Evolutionary conservation across 1,139 yeast species (phyloP), one percentile per base, ranked within the genome.

Genomic region (Yamadazyma friedrichii): DNA sequence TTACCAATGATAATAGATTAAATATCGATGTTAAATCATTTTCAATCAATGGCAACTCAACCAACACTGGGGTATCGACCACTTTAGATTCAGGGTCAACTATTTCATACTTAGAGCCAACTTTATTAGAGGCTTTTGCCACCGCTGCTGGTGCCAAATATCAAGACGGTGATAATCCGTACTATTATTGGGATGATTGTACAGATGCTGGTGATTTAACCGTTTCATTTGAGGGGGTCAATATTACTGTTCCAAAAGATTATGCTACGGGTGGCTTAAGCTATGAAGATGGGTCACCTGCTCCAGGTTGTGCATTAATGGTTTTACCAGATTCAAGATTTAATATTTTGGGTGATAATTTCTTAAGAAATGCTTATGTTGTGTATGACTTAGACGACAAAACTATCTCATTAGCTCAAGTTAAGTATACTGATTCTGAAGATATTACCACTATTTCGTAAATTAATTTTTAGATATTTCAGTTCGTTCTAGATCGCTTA

Each of bases 371-470:
- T 39, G 89, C 85, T 11, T 88, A 88, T 57, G 76, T 80, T 41
- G 95, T 88, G 35, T 88, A 78, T 52, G 89, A 89, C 59, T 65
- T 87, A 48, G 89, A 84, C 31, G 76, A 75, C 46, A 62, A 66
- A 40, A 77, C 77, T 52, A 67, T 88, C 22, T 80, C 83, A 1
- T 43, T 89, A 40, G 96, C 94, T 2, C 85, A 76, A 50, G 84
- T 82, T n/a, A 64, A 64, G 45, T 62, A 55, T 44, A 57, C 75
- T 10, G 47, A 50, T 22, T 57, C 57, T 5, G 71, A 66, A 39
- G 53, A 67, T 39, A 68, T 80, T 39, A 75, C 41, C 33, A 15
- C 39, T 9, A 39, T 42, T 38, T 41, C 40, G 3, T 35, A 35
- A 12, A 9, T 22, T 26, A 26, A 6, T 10, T 6, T 15, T 6